Conservation (phyloP, 441 rosid genomes). For the Mallotus japonicus region DNA sequence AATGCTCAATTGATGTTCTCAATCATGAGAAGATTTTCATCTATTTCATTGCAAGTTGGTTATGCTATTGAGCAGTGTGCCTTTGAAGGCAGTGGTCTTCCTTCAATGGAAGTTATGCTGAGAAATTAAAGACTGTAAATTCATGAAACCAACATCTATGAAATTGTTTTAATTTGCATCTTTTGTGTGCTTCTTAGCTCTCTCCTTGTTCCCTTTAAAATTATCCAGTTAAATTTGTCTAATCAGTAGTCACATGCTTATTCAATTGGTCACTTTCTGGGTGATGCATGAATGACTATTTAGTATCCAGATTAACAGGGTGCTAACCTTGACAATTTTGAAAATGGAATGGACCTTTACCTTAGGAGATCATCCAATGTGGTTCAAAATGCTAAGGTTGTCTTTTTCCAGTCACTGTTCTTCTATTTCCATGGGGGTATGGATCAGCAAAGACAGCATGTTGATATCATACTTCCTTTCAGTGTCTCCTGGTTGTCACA, state of each 20-base stretch:
- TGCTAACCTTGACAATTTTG: slow-evolving; percentile 1
- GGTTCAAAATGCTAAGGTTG: slow-evolving; percentile 10
- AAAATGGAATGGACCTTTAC: background rate
- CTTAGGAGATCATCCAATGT: background rate
- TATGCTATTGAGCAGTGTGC: background rate
- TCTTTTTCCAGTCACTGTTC: background rate
- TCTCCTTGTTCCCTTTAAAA: background rate
- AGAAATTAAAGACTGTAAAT: background rate
- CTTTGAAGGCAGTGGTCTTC: background rate
- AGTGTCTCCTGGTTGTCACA: slow-evolving; percentile 20
- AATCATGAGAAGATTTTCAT: background rate
- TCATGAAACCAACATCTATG: background rate
- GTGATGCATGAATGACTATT: background rate
- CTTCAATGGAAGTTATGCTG: background rate
- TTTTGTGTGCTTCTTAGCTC: background rate
- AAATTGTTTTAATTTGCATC: background rate
- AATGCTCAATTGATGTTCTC: background rate
- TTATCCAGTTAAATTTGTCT: background rate
- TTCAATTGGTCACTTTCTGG: background rate
- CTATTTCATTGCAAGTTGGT: background rate
- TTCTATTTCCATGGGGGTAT: slow-evolving; percentile 1
- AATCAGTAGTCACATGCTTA: background rate
- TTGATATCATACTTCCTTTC: slow-evolving; percentile 7
- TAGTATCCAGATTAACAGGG: slow-evolving; percentile 2
- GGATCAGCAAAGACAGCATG: slow-evolving; percentile 6